Evolutionary conservation across 371 early-diverging fungal species (phyloP).

Genomic region (Mucor irregularis): DNA sequence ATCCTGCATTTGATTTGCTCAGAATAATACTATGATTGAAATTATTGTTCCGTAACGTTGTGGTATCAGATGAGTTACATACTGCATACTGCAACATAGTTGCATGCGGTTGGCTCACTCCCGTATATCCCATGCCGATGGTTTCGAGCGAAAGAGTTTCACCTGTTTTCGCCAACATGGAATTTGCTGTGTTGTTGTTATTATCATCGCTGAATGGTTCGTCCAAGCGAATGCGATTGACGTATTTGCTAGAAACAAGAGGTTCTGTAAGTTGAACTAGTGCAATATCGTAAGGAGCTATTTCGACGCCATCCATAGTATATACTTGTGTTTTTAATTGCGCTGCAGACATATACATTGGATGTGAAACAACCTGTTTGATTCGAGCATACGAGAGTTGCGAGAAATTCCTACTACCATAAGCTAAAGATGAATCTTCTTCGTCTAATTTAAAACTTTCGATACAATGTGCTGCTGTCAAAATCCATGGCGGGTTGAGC

Average conservation of each 20-base stretch:
- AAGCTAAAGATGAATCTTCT: not conserved
- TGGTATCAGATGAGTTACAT: conserved; percentile 4
- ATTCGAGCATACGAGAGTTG: conserved; percentile 4
- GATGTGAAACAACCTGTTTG: conserved; percentile 5
- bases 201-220: too few relatives aligned
- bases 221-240: conserved; percentile 10
- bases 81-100: conserved; percentile 10
- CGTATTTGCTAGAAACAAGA: not conserved
- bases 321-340: conserved; percentile 4
- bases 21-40: conserved; percentile 14
- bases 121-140: conserved; percentile 31
- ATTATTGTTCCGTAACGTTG: conserved; percentile 1
- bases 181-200: too few relatives aligned
- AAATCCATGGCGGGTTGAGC: conserved; percentile 37
- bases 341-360: conserved; percentile 3
- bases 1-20: conserved; percentile 15
- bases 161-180: not conserved
- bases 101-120: conserved; percentile 12
- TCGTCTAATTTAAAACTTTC: not conserved
- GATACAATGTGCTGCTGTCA: conserved; percentile 40
- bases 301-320: not conserved
- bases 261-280: conserved; percentile 9
- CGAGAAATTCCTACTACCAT: conserved; percentile 4
- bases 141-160: not conserved
- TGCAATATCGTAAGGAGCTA: conserved; percentile 22